Conservation (phyloP, 108 stramenopile species). For the Cyclotella baltica region DNA sequence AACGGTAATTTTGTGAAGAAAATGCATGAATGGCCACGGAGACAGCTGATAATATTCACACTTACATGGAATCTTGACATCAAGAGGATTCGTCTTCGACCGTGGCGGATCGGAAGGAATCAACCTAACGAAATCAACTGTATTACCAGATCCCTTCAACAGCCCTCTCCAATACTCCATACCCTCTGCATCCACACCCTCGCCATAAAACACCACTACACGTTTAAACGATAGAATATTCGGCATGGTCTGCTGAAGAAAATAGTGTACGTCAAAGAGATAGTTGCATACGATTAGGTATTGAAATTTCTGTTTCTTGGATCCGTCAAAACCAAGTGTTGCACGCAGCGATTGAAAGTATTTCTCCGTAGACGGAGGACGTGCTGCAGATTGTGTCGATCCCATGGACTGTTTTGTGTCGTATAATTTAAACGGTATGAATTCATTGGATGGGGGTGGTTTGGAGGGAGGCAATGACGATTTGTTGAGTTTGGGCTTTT, state of each 20-base stretch:
- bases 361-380: neutral
- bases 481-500: neutral
- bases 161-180: conserved; percentile 27
- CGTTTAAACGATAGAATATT: conserved; percentile 63
- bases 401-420: conserved; percentile 18
- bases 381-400: neutral
- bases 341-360: conserved; percentile 67
- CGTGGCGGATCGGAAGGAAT: conserved; percentile 55
- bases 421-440: conserved; percentile 34
- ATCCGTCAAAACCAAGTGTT: conserved; percentile 63
- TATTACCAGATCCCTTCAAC: conserved; percentile 30
- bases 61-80: conserved; percentile 34
- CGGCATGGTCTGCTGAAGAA: conserved; percentile 59
- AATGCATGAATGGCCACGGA: conserved; percentile 28
- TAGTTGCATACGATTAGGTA: conserved; percentile 71
- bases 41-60: neutral
- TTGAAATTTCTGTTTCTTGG: conserved; percentile 43
- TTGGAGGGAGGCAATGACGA: neutral
- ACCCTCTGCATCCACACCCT: neutral
- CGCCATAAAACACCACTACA: conserved; percentile 67
- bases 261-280: conserved; percentile 63
- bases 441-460: neutral
- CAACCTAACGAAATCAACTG: conserved; percentile 43
- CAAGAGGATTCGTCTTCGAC: conserved; percentile 37
- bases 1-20: neutral